Evolutionary conservation across 1,139 yeast genomes (phyloP), one percentile per base, ranked within the genome.

Genomic region (Arxiozyma telluris): DNA sequence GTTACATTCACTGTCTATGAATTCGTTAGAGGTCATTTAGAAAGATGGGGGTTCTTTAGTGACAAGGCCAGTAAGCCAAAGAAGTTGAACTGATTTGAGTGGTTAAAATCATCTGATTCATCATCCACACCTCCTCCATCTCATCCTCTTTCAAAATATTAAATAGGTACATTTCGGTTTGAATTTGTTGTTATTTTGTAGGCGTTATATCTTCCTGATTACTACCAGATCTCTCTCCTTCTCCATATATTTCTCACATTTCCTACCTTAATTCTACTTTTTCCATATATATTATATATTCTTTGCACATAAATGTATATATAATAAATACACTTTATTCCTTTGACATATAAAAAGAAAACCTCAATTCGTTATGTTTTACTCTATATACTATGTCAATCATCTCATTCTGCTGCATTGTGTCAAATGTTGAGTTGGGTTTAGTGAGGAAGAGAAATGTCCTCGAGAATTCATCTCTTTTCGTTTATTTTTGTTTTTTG

Each of bases 1-100:
- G 98, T 93, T 55, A 94, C 97, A 21, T 93, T 93, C 74, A 93
- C 98, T 8, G 96, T 93, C 50, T 93, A 93, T 73, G 98, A 93
- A 73, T 85, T 78, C 69, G 87, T 90, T 71, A 87, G 91, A 72
- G 81, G 78, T 42, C 75, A 78, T 53, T 77, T 91, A 70, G 88
- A 81, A 59, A 72, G 71, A 53, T 62, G 77, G 55, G 66, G 66
- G 3, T 8, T 64, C 6, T 55, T 55, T 21, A 34, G 41, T 9
- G 30, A 49, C 11, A 44, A 34, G 12, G 44, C 56, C 41, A 39
- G 27, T 7, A 25, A 25, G 20, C 46, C 45, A 18, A 49, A 49
- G 15, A 45, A 45, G 30, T 21, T 18, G 18, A 39, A 30, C 27
- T 48, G 34, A 43, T 22, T 23, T 25, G 30, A 21, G 15, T 27